phyloP scores from a whole-genome alignment of 306 rosid species.

The Sicyos edulis region DNA sequence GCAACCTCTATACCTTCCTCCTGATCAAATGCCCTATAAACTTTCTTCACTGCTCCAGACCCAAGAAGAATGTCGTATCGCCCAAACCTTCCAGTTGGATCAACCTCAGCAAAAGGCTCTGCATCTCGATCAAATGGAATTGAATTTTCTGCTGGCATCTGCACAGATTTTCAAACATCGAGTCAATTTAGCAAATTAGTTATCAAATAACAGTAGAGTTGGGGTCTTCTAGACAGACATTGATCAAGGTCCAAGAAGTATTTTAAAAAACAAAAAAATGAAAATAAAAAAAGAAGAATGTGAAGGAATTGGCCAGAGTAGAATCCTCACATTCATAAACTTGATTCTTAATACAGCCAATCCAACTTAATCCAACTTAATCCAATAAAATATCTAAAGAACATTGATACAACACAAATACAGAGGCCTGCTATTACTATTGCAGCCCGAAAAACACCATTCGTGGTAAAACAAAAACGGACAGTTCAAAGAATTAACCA shows the following conservation, averaged over 20 bases:
- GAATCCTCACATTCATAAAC: constrained; percentile 1
- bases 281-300: too few species aligned
- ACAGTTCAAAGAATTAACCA: background rate
- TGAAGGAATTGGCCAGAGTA: background rate
- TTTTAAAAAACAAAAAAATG: background rate
- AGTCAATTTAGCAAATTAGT: background rate
- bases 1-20: constrained; percentile 91
- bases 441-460: background rate
- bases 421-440: background rate
- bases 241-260: background rate
- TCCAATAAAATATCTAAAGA: background rate
- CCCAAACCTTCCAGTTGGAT: constrained; percentile 79
- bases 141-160: constrained; percentile 63
- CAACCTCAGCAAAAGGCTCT: constrained; percentile 73
- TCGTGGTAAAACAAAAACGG: background rate
- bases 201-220: background rate
- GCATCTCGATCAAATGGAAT: constrained; percentile 35
- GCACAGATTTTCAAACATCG: background rate
- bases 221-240: background rate
- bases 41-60: constrained; percentile 77
- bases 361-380: too few species aligned
- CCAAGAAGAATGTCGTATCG: constrained; percentile 76
- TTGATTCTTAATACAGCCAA: constrained; percentile 9
- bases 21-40: constrained; percentile 82
- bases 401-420: background rate